Evolutionary conservation across 768 basidiomycete species (phyloP).

Genomic region (Lactarius quietus): DNA sequence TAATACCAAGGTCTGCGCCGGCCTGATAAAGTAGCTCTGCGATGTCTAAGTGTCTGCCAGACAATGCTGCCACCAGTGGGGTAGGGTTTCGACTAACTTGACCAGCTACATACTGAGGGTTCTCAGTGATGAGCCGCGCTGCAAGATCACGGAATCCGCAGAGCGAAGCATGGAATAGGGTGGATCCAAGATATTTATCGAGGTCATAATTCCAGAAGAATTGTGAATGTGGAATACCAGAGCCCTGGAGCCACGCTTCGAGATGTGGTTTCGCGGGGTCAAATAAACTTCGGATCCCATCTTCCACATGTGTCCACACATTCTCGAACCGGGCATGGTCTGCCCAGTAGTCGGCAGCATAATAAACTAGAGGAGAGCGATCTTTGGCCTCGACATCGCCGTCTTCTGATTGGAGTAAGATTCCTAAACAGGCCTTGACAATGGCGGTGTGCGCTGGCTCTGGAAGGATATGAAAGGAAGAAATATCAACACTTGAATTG

Average conservation of each 20-base stretch:
- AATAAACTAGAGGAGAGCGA: not conserved
- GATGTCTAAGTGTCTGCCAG: not conserved
- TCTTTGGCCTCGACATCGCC: accelerated
- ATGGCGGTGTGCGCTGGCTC: not conserved
- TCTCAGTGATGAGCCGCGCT: not conserved
- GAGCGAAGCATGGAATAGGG: not conserved
- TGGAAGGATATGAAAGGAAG: not conserved
- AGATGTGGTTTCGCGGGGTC: not conserved
- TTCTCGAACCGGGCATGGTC: not conserved
- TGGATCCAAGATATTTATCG: not conserved
- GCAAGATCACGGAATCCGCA: not conserved
- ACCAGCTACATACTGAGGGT: not conserved
- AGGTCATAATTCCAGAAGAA: too few relatives aligned
- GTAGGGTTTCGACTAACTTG: too few relatives aligned
- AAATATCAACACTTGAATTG: not conserved
- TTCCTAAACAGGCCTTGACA: not conserved
- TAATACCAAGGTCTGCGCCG: not conserved
- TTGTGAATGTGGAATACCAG: too few relatives aligned
- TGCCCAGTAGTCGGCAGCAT: not conserved
- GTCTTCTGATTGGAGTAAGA: not conserved
- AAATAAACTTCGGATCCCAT: not conserved
- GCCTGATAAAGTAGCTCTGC: not conserved
- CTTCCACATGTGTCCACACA: not conserved
- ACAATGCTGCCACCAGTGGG: not conserved
- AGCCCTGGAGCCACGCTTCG: not conserved